Evolutionary conservation across 1,284 basidiomycete species (phyloP), one percentile per base, ranked within the genome.

Genomic region (Earliella scabrosa): DNA sequence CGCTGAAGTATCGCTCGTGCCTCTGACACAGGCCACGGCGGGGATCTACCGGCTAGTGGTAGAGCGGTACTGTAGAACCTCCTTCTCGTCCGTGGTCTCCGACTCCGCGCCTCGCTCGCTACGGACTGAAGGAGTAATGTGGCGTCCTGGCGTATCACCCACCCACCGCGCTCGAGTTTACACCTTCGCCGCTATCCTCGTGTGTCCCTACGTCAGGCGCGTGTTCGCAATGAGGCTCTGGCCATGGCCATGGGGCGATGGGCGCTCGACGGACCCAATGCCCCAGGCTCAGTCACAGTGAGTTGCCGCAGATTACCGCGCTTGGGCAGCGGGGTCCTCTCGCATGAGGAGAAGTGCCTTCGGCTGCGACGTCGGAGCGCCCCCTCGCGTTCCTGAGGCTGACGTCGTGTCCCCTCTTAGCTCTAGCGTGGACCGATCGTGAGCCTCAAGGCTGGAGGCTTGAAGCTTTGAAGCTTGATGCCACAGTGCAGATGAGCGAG

Each of bases 131-230:
- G 69, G n/a, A n/a, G n/a, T n/a, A n/a, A n/a, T n/a, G n/a, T n/a
- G n/a, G n/a, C n/a, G n/a, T 68, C 14, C 51, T 63, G 1, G 80
- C 80, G 63, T 80, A 80, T 59, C 57, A 48, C 39, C 44, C 52
- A 20, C 50, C 47, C 32, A 32, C 24, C 34, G 38, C 50, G 5
- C 49, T 50, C 34, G 54, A 52, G 29, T 52, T 32, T 31, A 16
- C 48, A n/a, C 40, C 50, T n/a, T n/a, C 13, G 49, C 38, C 2
- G 40, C 54, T 10, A 45, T 52, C 6, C 26, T 52, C 36, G 10
- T 48, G 24, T 43, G 41, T 27, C 45, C 45, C 18, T 38, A 52
- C 45, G 45, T 31, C n/a, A 44, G 50, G n/a, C n/a, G 38, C 29
- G 40, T 26, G 32, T 52, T 36, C 50, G 32, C 32, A 27, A 51